Evolutionary conservation across 2,329 filamentous ascomycete genomes (phyloP).

Genomic region (Cladosporium halotolerans): DNA sequence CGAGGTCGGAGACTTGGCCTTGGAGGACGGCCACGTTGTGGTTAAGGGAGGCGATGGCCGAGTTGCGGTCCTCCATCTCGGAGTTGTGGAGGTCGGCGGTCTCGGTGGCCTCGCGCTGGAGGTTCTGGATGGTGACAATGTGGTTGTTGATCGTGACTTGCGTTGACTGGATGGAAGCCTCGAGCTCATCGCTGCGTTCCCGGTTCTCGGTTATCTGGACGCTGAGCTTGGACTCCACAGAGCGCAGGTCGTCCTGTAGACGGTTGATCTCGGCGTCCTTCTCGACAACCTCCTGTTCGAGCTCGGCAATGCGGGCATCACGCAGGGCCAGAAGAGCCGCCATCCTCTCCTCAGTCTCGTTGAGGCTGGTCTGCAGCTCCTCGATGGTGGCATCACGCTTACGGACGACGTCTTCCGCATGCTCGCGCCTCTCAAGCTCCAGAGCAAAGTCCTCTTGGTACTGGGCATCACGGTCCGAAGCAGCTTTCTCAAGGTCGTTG

Average conservation of each 20-base stretch:
- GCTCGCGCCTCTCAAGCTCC: conserved; percentile 35
- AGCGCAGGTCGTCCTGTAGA: conserved; percentile 22
- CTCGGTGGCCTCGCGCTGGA: conserved; percentile 22
- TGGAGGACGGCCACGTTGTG: conserved; percentile 18
- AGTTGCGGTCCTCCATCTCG: conserved; percentile 29
- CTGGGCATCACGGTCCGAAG: conserved; percentile 35
- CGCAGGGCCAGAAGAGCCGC: conserved; percentile 22
- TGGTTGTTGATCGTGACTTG: conserved; percentile 19
- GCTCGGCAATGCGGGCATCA: conserved; percentile 25
- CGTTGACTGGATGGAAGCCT: conserved; percentile 23
- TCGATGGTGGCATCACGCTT: conserved; percentile 31
- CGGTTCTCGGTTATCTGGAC: conserved; percentile 15
- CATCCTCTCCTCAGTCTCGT: conserved; percentile 27
- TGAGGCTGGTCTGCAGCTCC: conserved; percentile 32
- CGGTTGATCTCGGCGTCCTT: conserved; percentile 23
- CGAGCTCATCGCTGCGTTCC: conserved; percentile 21
- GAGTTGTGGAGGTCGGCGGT: conserved; percentile 24
- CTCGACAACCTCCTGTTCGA: conserved; percentile 22
- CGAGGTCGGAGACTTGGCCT: conserved; percentile 20
- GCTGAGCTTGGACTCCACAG: conserved; percentile 18
- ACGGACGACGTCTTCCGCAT: conserved; percentile 32
- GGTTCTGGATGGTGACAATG: conserved; percentile 20
- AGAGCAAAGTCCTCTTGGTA: conserved; percentile 33
- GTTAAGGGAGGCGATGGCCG: conserved; percentile 28
- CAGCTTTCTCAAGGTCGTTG: conserved; percentile 31